Base-by-base conservation (phyloP, 352 stramenopile species). In the Phytophthora pistaciae region DNA sequence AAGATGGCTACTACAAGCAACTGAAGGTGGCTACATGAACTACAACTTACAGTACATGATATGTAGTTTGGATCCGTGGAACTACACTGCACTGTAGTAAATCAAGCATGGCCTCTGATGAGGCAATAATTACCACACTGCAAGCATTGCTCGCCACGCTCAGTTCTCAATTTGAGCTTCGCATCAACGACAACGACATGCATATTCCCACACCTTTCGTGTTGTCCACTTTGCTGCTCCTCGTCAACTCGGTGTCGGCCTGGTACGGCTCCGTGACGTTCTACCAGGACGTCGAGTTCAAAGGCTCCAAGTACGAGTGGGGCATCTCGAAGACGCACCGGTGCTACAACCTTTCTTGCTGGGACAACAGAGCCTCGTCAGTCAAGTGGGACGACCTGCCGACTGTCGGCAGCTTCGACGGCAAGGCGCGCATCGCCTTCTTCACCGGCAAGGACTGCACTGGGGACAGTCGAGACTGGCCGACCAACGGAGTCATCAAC, bases 321-420 rank as follows among this genome's bases (percentile, higher is more conserved):
- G 57, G 49, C 11, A 68, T 72, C n/a, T 61, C 67, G 10, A 49
- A 76, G 53, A 65, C 63, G 2, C 60, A 79, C n/a, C 50, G 27
- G 1, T 79, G 72, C 55, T 70, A 70, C 48, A 79, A 79, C 59
- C 55, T 79, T 10, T 48, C 60, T 40, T 77, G 73, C 56, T 77
- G 53, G 49, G 31, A 80, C 42, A 48, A 79, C 54, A 64, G 49
- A 5, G 68, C 72, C 7, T 74, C 68, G 13, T 79, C 72, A 0
- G 68, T 77, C 18, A 68, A 77, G 46, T 80, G 73, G 73, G n/a
- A 68, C 1, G 55, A 55, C 9, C 44, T 80, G 18, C 68, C 68
- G 5, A 66, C 13, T 1, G 48, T 6, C 13, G 72, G 56, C n/a
- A 64, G 16, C 49, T 68, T 68, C 53, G 55, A 58, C n/a, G 73